These are phyloP conservation scores for Tylopilus rubrobrunneus DNA, from an alignment of 768 basidiomycete species.

Conservation along the genomic window DNA sequence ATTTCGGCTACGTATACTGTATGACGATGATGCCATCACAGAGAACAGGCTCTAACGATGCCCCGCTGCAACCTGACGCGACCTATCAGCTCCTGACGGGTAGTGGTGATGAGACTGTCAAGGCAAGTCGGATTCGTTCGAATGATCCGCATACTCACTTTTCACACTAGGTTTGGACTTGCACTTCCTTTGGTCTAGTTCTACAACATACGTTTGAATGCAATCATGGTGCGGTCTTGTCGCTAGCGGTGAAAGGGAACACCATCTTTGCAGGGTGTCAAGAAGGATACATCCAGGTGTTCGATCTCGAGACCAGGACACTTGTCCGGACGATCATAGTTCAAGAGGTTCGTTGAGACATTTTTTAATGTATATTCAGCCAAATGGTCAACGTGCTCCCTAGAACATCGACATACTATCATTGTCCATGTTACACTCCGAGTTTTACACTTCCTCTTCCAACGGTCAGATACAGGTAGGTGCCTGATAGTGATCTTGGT, in stretches of 20 bases:
- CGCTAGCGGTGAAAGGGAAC: conserved; percentile 68
- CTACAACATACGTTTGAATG: conserved; percentile 68
- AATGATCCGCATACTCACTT: not conserved
- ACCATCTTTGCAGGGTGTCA: conserved; percentile 93
- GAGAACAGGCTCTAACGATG: conserved; percentile 36
- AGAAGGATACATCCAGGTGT: conserved; percentile 87
- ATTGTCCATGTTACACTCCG: conserved; percentile 63
- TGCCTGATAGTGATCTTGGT: not conserved
- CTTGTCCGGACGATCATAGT: conserved; percentile 83
- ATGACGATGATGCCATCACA: conserved; percentile 50
- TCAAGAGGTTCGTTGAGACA: conserved; percentile 54
- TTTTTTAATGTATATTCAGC: not conserved
- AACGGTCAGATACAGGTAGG: conserved; percentile 67
- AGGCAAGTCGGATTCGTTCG: conserved; percentile 42
- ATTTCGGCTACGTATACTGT: conserved; percentile 93
- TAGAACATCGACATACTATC: conserved; percentile 81
- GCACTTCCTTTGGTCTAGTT: conserved; percentile 41
- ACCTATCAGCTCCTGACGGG: conserved; percentile 69
- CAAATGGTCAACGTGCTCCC: not conserved
- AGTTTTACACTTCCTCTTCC: conserved; percentile 64
- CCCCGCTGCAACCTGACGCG: conserved; percentile 17
- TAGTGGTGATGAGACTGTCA: conserved; percentile 88
- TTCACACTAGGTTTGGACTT: conserved; percentile 59
- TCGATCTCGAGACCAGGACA: conserved; percentile 88
- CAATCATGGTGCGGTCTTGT: conserved; percentile 76